Evolutionary conservation across 805 yeast species (phyloP), one percentile per base, ranked within the genome.

Genomic region (Komagataella pastoris): DNA sequence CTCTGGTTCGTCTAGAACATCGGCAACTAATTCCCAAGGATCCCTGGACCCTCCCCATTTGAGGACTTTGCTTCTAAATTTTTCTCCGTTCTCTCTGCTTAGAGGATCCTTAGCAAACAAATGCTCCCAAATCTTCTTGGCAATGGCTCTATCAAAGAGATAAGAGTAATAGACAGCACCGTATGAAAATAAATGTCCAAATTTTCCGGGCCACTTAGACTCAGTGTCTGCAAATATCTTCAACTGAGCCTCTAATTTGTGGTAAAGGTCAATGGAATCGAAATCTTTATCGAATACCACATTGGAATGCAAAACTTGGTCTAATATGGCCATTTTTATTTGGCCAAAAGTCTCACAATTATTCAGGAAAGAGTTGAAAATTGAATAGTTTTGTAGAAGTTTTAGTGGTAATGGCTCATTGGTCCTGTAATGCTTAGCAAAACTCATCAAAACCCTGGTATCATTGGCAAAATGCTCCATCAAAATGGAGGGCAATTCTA

Each of bases 131-230:
- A 91, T 76, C 60, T 81, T 81, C 23, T 88, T 79, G 0, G 98
- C 97, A 56, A 93, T 86, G 6, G 96, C 97, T 45, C 97, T 70
- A 66, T 93, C 99, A 52, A 93, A 76, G 50, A 93, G 66, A 63
- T 93, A 93, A 30, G 96, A 85, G 67, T 93, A 93, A 62, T 93
- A 93, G 0, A 90, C 86, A 0, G 97, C 87, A 1, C 98, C 98
- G 61, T 93, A 93, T 0, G 96, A 88, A 58, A 85, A 86, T 46
- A 93, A 68, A 62, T 93, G 99, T 1, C 97, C 95, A 66, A 93
- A 90, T 61, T 83, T 88, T 1, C 95, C 97, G 53, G 88, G 95
- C 96, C 97, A 90, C 23, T 82, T 83, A 1, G 95, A 82, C 56
- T 76, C 70, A 17, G 72, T 66, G 57, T 87, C 91, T 2, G 84